Percentiles rank a stretch among this genome's conserved stretches.
These are phyloP conservation scores for Quercus parvula DNA, from an alignment of 306 rosid species.

Conservation along the genomic window DNA sequence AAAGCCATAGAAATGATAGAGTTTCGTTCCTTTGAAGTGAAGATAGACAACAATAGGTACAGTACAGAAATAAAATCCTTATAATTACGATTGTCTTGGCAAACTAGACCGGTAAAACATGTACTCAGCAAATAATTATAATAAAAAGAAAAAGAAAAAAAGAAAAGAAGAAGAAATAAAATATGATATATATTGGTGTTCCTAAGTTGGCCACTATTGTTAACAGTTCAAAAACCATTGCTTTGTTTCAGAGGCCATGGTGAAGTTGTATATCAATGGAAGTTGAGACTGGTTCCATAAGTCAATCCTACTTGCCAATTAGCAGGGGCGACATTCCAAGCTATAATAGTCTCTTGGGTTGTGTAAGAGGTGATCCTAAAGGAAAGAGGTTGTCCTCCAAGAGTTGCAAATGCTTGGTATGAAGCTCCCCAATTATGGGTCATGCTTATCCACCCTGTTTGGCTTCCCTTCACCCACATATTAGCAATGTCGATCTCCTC, in stretches of 20 bases:
- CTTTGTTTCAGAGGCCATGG: not conserved
- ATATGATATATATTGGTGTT: not conserved
- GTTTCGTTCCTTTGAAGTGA: too few relatives aligned
- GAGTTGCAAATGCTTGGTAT: slow-evolving; percentile 74
- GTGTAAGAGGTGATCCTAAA: slow-evolving; percentile 73
- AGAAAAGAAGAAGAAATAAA: not conserved
- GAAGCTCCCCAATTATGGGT: slow-evolving; percentile 99
- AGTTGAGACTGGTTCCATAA: slow-evolving; percentile 52
- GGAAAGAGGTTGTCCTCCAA: slow-evolving; percentile 75
- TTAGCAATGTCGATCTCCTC: slow-evolving; percentile 67
- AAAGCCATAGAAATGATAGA: too few relatives aligned
- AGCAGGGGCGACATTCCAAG: slow-evolving; percentile 71
- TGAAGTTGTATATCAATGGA: slow-evolving; percentile 25
- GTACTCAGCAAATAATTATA: not conserved
- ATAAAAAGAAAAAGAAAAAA: too few relatives aligned
- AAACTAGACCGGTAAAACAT: not conserved
- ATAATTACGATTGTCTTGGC: too few relatives aligned
- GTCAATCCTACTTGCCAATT: slow-evolving; percentile 65
- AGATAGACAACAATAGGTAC: too few relatives aligned
- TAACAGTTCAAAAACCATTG: not conserved
- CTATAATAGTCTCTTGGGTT: slow-evolving; percentile 47
- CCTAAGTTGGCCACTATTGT: not conserved
- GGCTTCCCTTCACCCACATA: slow-evolving; percentile 82
- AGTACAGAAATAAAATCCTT: too few relatives aligned
- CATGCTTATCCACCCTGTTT: slow-evolving; percentile 77